Evolutionary conservation across 164 flowering plant species (phyloP).

Genomic region (Umbilicus rupestris): DNA sequence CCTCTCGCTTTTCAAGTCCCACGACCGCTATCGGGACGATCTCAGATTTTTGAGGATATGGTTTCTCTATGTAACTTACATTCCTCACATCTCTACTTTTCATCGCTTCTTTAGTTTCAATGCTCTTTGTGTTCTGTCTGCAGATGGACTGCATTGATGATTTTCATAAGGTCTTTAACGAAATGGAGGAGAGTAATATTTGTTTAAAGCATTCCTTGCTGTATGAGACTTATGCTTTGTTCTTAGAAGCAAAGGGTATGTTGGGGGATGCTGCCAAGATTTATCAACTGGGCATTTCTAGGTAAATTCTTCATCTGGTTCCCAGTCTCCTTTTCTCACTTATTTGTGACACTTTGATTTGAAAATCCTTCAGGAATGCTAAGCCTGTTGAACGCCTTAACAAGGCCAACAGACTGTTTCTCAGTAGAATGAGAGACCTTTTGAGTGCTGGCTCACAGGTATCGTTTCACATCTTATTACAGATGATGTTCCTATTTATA

Average conservation of each 20-base stretch:
- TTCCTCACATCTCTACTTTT: neutral
- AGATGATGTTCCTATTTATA: neutral
- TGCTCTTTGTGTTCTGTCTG: neutral
- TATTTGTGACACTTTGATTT: neutral
- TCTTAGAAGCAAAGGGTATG: constrained; percentile 60
- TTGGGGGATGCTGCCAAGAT: constrained; percentile 48
- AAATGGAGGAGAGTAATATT: constrained; percentile 43
- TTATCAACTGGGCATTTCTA: constrained; percentile 61
- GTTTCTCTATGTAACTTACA: constrained; percentile 53
- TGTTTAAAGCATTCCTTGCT: constrained; percentile 39
- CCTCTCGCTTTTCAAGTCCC: constrained; percentile 39
- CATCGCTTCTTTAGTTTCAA: neutral
- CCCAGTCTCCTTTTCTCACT: neutral
- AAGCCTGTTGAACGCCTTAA: constrained; percentile 55
- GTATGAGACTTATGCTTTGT: constrained; percentile 56
- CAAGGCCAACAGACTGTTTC: constrained; percentile 42
- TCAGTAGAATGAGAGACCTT: constrained; percentile 39
- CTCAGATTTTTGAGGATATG: constrained; percentile 78
- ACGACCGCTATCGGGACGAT: constrained; percentile 51
- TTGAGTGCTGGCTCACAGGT: constrained; percentile 28
- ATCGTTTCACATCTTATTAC: constrained; percentile 22
- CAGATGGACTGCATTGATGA: constrained; percentile 60
- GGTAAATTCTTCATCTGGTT: constrained; percentile 27
- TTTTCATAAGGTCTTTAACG: constrained; percentile 36
- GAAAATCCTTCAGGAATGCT: constrained; percentile 50